Evolutionary conservation across 2,329 filamentous ascomycete genomes (phyloP).

Genomic region (Ophiocordyceps camponoti-rufipedis): DNA sequence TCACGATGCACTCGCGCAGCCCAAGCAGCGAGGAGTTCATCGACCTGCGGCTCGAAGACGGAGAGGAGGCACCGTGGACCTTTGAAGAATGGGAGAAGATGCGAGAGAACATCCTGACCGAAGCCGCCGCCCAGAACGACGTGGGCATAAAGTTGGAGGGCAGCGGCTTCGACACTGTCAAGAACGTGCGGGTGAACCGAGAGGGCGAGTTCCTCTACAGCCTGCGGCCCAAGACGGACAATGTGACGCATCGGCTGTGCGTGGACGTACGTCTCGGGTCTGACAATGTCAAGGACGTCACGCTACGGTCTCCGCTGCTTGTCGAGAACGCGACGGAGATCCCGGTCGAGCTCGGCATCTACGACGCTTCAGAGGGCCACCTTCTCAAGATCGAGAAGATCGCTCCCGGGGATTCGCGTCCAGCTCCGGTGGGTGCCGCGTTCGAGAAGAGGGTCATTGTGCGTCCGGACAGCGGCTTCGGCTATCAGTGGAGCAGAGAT

Average conservation of each 20-base stretch:
- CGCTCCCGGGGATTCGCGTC: slow-evolving; percentile 72
- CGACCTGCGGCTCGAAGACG: slow-evolving; percentile 64
- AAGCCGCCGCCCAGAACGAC: slow-evolving; percentile 58
- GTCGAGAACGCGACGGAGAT: slow-evolving; percentile 97
- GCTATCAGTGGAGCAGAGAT: slow-evolving; percentile 87
- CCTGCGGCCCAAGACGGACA: slow-evolving; percentile 70
- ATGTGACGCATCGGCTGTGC: slow-evolving; percentile 71
- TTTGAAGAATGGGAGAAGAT: slow-evolving; percentile 96
- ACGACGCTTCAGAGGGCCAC: slow-evolving; percentile 71
- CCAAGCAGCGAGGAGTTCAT: slow-evolving; percentile 46
- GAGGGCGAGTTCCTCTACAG: slow-evolving; percentile 88
- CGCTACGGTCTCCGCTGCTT: slow-evolving; percentile 74
- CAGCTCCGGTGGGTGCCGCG: slow-evolving; percentile 80
- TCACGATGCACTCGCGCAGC: slow-evolving; percentile 66
- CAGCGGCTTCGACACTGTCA: slow-evolving; percentile 82
- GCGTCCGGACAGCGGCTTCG: slow-evolving; percentile 87
- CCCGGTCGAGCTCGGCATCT: slow-evolving; percentile 82
- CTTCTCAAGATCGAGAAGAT: slow-evolving; percentile 97
- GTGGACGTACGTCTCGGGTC: slow-evolving; percentile 81
- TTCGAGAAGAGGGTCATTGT: slow-evolving; percentile 79
- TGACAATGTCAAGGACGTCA: slow-evolving; percentile 97
- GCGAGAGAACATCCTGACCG: slow-evolving; percentile 77
- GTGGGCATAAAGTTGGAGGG: slow-evolving; percentile 76
- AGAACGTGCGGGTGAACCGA: slow-evolving; percentile 76
- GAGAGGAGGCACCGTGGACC: slow-evolving; percentile 83